Conservation (phyloP, 495 filamentous ascomycete genomes). For the Penicillium robsamsonii region DNA sequence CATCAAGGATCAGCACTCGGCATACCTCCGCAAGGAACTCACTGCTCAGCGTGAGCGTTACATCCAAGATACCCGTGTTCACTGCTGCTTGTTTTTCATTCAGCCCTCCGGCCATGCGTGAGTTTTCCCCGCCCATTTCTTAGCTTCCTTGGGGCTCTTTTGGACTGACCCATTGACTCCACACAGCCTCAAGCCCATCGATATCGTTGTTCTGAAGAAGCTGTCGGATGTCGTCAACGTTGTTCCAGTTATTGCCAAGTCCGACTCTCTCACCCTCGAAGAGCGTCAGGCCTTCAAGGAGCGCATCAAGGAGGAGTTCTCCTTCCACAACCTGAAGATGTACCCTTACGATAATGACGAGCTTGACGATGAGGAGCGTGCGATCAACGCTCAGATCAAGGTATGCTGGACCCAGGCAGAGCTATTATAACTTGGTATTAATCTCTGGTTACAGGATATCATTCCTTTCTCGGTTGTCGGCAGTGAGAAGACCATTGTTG, state of each 20-base stretch:
- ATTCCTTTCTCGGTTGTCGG: conserved; percentile 98
- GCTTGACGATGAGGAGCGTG: conserved; percentile 94
- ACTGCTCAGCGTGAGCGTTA: conserved; percentile 99
- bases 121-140: conserved; percentile 22
- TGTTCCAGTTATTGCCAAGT: conserved; percentile 97
- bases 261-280: conserved; percentile 93
- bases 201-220: conserved; percentile 99
- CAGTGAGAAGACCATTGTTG: conserved; percentile 94
- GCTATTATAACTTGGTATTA: not conserved
- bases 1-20: conserved; percentile 99
- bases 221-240: conserved; percentile 98
- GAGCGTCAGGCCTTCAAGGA: conserved; percentile 96
- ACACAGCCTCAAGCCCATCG: conserved; percentile 83
- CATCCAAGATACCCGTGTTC: conserved; percentile 97
- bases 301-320: conserved; percentile 98
- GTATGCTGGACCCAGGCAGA: conserved; percentile 45
- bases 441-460: conserved; percentile 63
- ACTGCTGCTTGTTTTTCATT: conserved; percentile 99
- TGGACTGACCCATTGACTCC: not conserved
- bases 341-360: conserved; percentile 99
- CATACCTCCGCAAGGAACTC: conserved; percentile 98
- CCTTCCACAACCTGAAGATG: conserved; percentile 99
- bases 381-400: conserved; percentile 93
- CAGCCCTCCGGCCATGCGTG: conserved; percentile 95
- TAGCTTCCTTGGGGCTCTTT: not conserved